Evolutionary conservation across 805 yeast genomes (phyloP), one percentile per base, ranked within the genome.

Genomic region (Monosporozyma yasuniensis): DNA sequence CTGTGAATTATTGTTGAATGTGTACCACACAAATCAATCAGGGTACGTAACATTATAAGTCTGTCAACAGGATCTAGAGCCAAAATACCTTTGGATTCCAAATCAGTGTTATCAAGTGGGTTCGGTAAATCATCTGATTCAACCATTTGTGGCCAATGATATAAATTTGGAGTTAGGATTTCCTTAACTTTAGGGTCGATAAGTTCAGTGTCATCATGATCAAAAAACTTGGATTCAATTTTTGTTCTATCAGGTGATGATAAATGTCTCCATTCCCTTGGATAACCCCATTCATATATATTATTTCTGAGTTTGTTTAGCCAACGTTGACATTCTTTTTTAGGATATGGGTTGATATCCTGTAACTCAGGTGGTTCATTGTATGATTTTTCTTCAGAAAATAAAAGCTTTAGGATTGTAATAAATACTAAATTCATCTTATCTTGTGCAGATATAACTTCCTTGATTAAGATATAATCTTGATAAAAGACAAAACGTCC

Each of bases 241-340:
- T 34, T 37, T 32, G 44, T 18, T 46, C 48, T 42, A 34, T 47
- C 50, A 11, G 22, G 6, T 34, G 46, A 22, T 25, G 39, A n/a
- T 38, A 22, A 12, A 19, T 42, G 18, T 39, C 56, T 51, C 65
- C 65, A 61, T 52, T 60, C 61, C 12, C 47, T 50, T 16, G 65
- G 65, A 43, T 58, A 60, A 11, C 65, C 65, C 62, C 62, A 61
- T 34, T 59, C 57, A 11, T 21, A 9, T 2, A 58, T 58, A 16
- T 45, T 42, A 4, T 21, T 30, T 19, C 58, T 52, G 28, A 61
- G 27, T 44, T 51, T 52, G 4, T 47, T 49, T 11, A 59, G 22
- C 42, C 53, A 48, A 30, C 47, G 50, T 1, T 52, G 34, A 38
- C 47, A 53, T 14, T 50, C 42, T 37, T 53, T 56, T 23, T 52